phyloP scores from a whole-genome alignment of 805 yeast genomes.

The Candida silvicultrix region DNA sequence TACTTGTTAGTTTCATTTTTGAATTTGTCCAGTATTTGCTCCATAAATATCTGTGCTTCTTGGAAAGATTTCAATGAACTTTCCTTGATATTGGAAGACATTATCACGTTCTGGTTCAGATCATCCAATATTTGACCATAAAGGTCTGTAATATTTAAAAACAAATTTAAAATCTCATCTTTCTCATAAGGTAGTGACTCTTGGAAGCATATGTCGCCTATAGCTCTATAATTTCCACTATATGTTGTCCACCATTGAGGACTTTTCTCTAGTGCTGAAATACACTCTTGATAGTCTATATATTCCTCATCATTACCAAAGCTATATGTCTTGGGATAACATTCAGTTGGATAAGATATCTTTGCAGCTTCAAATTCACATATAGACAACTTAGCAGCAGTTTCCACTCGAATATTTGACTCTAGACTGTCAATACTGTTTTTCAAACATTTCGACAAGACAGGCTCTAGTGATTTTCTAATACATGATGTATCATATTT shows the following conservation, averaged over 20 bases:
- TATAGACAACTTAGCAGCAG: constrained; percentile 42
- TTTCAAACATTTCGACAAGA: constrained; percentile 35
- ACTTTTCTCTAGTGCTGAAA: constrained; percentile 32
- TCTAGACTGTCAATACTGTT: constrained; percentile 33
- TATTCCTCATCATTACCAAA: constrained; percentile 4
- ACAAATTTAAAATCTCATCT: constrained; percentile 40
- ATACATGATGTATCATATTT: constrained; percentile 26
- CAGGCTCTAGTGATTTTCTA: constrained; percentile 31
- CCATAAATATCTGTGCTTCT: constrained; percentile 9
- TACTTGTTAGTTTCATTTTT: background rate
- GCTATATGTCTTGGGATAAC: constrained; percentile 25
- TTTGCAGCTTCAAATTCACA: constrained; percentile 50
- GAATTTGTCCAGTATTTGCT: constrained; percentile 1
- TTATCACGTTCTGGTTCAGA: constrained; percentile 12
- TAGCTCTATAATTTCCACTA: constrained; percentile 55
- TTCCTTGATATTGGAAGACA: constrained; percentile 1
- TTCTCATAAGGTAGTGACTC: constrained; percentile 46
- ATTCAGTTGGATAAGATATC: constrained; percentile 24
- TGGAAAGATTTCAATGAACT: constrained; percentile 2
- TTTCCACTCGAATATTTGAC: constrained; percentile 26
- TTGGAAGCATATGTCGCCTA: constrained; percentile 47
- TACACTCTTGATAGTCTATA: constrained; percentile 28
- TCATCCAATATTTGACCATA: constrained; percentile 17
- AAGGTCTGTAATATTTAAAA: constrained; percentile 38
- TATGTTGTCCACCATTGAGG: constrained; percentile 72